phyloP scores from a whole-genome alignment of 768 basidiomycete genomes.

The Leccinellum luteum region DNA sequence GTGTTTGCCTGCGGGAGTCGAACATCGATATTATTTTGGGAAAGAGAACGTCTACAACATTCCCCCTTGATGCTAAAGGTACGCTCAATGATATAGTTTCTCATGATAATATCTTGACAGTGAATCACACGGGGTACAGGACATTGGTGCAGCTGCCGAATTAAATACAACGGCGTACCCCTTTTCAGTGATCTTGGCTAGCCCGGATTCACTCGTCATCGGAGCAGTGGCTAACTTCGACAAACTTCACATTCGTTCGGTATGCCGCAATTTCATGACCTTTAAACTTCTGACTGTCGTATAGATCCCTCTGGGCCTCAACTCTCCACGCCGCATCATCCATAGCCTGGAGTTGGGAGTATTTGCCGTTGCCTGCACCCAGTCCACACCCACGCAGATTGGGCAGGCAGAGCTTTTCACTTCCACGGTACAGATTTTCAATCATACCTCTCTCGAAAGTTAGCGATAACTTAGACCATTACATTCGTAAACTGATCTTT shows the following conservation, averaged over 20 bases:
- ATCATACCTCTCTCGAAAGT: constrained; percentile 65
- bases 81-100: background rate
- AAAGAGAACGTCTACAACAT: constrained; percentile 59
- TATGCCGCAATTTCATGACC: constrained; percentile 31
- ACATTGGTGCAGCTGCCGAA: constrained; percentile 50
- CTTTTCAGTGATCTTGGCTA: constrained; percentile 58
- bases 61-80: constrained; percentile 76
- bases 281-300: background rate
- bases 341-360: constrained; percentile 52
- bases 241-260: constrained; percentile 79
- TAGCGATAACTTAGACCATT: constrained; percentile 24
- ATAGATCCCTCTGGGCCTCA: constrained; percentile 69
- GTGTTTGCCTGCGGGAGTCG: constrained; percentile 74
- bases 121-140: constrained; percentile 30
- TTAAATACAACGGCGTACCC: constrained; percentile 49
- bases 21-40: constrained; percentile 66
- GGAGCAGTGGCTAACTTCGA: constrained; percentile 67
- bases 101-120: background rate
- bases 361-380: constrained; percentile 66
- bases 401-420: constrained; percentile 45
- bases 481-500: constrained; percentile 3
- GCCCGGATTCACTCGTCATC: constrained; percentile 53
- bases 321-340: constrained; percentile 67
- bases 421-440: constrained; percentile 64
- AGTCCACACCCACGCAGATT: constrained; percentile 51